These are phyloP conservation scores for Fonsecaea pugnacius DNA, from an alignment of 2,329 filamentous ascomycete species.

Conservation along the genomic window DNA sequence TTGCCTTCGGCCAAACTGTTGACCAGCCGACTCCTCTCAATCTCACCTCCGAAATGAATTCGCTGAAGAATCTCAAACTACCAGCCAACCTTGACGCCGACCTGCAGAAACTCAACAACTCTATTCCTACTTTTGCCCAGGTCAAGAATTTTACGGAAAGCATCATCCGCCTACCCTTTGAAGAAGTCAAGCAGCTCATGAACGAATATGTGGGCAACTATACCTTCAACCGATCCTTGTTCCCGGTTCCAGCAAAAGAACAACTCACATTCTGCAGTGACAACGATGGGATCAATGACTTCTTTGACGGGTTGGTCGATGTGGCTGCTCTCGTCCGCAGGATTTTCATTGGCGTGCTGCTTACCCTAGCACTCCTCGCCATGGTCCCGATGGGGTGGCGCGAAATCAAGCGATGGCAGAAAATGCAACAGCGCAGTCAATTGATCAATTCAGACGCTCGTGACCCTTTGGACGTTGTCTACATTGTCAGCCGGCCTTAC, in stretches of 20 bases:
- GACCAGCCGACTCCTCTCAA: slow-evolving; percentile 61
- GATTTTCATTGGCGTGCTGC: slow-evolving; percentile 75
- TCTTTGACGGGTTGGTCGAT: slow-evolving; percentile 74
- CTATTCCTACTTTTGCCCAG: slow-evolving; percentile 80
- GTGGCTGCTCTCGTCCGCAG: slow-evolving; percentile 71
- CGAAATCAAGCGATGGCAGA: slow-evolving; percentile 77
- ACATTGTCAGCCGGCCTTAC: slow-evolving; percentile 80
- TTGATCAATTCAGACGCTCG: slow-evolving; percentile 68
- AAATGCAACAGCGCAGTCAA: slow-evolving; percentile 70
- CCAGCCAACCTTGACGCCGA: slow-evolving; percentile 69
- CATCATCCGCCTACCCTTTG: slow-evolving; percentile 77
- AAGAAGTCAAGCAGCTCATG: slow-evolving; percentile 74
- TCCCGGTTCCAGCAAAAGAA: slow-evolving; percentile 84
- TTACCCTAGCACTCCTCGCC: slow-evolving; percentile 70
- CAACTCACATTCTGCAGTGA: slow-evolving; percentile 84
- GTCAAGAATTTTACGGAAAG: slow-evolving; percentile 80
- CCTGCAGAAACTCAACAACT: slow-evolving; percentile 72
- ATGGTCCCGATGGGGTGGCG: slow-evolving; percentile 79
- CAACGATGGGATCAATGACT: slow-evolving; percentile 77
- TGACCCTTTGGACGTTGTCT: slow-evolving; percentile 85
- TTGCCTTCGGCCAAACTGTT: slow-evolving; percentile 47
- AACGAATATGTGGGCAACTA: slow-evolving; percentile 73
- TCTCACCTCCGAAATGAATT: slow-evolving; percentile 66
- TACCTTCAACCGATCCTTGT: slow-evolving; percentile 74
- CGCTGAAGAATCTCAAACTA: slow-evolving; percentile 72